Percentiles rank a stretch among this genome's conserved stretches.
phyloP scores from a whole-genome alignment of 2,329 filamentous ascomycete genomes.

The Colletotrichum noveboracense region DNA sequence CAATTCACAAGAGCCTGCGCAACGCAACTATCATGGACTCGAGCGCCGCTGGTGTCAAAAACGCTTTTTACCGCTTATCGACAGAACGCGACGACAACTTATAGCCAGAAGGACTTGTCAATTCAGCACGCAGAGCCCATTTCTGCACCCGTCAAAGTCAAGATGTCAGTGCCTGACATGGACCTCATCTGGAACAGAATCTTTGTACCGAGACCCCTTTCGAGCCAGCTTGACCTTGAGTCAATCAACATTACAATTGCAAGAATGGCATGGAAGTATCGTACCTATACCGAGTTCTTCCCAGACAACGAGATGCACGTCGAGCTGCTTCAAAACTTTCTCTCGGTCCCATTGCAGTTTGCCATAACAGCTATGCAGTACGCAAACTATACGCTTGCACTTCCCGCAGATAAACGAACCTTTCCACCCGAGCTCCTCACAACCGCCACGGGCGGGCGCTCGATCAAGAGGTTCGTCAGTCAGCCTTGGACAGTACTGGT shows the following conservation, averaged over 20 bases:
- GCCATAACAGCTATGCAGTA: constrained; percentile 21
- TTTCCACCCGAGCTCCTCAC: constrained; percentile 21
- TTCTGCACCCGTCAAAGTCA: neutral
- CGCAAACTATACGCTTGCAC: constrained; percentile 22
- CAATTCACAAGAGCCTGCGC: constrained; percentile 15
- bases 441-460: constrained; percentile 20
- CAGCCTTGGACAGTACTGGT: constrained; percentile 23
- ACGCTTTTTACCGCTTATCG: constrained; percentile 25
- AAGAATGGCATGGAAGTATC: constrained; percentile 24
- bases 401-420: constrained; percentile 4
- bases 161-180: constrained; percentile 16
- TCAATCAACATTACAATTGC: constrained; percentile 22
- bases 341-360: constrained; percentile 25
- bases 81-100: constrained; percentile 18
- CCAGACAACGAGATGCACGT: constrained; percentile 22
- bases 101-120: constrained; percentile 22
- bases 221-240: neutral
- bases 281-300: constrained; percentile 25
- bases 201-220: neutral
- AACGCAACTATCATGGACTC: constrained; percentile 14
- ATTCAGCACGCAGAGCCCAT: constrained; percentile 22
- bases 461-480: constrained; percentile 20
- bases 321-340: constrained; percentile 23
- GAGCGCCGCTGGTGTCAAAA: neutral
- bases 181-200: constrained; percentile 17